Base-by-base conservation (phyloP, 768 basidiomycete genomes). In the Phanerodontia chrysosporium region DNA sequence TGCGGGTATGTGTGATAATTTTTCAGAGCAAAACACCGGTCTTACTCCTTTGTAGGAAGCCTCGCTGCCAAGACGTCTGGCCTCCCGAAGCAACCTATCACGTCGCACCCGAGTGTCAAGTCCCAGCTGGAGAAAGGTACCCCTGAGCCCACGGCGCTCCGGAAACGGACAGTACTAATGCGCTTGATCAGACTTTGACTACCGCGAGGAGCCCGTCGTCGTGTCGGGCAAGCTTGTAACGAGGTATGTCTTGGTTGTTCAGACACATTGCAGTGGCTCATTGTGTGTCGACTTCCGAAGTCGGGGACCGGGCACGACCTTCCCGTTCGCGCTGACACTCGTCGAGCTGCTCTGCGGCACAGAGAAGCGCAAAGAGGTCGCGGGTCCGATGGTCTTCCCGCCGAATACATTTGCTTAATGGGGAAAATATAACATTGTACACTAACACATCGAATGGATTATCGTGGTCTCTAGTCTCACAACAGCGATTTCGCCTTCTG, bases 61-160 rank as follows among this genome's bases (percentile, higher is more conserved):
- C 75, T 91, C 35, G 80, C 83, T 27, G 91, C 91, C 0, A 75
- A 84, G 58, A 81, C 81, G 0, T 77, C 89, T 0, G 76, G 76
- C 10, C 77, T 92, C 4, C 79, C 83, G 0, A 78, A 66, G 54
- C 88, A 90, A 62, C 80, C 81, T 2, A 60, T 93, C 46, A 93
- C 91, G 1, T 93, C 91, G 16, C 90, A 93, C 65, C 90, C 91
- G 0, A 82, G 83, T 53, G 83, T 93, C 52, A 83, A 82, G 64
- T 65, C 72, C 2, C 70, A 82, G 10, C 76, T 93, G n/a, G 81
- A 82, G 54, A 69, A 76, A 14, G 73, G 89, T 85, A 54, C 30
- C 75, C 16, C n/a, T n/a, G n/a, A 3, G 8, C 1, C 14, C 16
- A 13, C 28, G 10, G 22, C 22, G 46, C 28, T 27, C 10, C 32